Percentiles rank a stretch among this genome's conserved stretches.
Conservation (phyloP, 225 moss, liverwort and hornwort genomes). For the Pleurozium schreberi region DNA sequence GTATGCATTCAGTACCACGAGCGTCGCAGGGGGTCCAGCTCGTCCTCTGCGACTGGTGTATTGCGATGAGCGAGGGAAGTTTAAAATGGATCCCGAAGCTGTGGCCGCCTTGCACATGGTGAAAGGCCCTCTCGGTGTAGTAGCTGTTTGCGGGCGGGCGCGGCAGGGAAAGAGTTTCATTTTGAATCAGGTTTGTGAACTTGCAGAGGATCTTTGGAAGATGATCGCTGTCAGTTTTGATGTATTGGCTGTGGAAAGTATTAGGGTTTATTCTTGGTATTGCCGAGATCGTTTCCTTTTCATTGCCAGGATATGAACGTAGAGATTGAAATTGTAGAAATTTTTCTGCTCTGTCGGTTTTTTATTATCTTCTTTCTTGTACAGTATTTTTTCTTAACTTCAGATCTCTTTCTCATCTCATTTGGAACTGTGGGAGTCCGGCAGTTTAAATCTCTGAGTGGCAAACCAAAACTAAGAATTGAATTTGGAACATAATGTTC, state of each 20-base stretch:
- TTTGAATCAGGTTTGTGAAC: slow-evolving; percentile 63
- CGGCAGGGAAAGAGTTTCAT: slow-evolving; percentile 98
- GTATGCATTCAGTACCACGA: background rate
- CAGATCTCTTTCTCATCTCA: background rate
- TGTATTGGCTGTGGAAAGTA: background rate
- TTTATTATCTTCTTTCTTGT: background rate
- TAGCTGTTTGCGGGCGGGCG: slow-evolving; percentile 89
- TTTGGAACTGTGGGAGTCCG: background rate
- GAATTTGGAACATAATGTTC: background rate
- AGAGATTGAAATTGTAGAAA: background rate
- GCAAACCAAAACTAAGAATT: background rate
- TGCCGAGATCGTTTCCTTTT: background rate
- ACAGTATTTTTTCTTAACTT: background rate
- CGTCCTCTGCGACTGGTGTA: slow-evolving; percentile 84
- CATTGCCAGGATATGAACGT: background rate
- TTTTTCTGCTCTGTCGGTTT: background rate
- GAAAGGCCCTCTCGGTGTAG: slow-evolving; percentile 93
- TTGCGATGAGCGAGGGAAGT: slow-evolving; percentile 81
- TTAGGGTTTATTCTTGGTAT: background rate
- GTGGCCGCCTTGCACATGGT: slow-evolving; percentile 86
- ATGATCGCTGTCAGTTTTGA: background rate
- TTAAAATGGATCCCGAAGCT: slow-evolving; percentile 95
- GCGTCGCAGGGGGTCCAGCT: slow-evolving; percentile 34
- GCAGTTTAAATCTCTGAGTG: no score
- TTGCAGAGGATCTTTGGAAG: background rate